Evolutionary conservation across 2,329 filamentous ascomycete genomes (phyloP).

Genomic region (Didymella segeticola): DNA sequence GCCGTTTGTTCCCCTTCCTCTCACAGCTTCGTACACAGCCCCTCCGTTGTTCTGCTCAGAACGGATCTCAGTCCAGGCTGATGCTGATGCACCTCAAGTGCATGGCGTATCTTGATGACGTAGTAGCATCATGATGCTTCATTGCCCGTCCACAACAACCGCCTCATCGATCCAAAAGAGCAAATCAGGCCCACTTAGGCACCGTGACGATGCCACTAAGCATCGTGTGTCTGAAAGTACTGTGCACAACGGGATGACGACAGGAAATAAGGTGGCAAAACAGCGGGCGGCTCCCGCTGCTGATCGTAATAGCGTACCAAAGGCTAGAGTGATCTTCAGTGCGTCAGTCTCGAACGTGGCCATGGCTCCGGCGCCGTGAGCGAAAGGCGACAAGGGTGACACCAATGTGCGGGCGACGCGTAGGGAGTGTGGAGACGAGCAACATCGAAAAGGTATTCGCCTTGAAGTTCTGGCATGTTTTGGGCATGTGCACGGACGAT

Average conservation of each 20-base stretch:
- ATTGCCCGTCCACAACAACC: background rate
- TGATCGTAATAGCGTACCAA: constrained; percentile 28
- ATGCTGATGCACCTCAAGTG: constrained; percentile 2
- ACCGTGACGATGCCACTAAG: constrained; percentile 13
- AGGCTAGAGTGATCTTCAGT: constrained; percentile 2
- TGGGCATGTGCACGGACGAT: constrained; percentile 11
- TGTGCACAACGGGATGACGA: constrained; percentile 33
- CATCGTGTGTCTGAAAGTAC: constrained; percentile 14
- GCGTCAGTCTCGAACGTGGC: constrained; percentile 15
- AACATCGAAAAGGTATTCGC: constrained; percentile 12
- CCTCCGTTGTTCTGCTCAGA: background rate
- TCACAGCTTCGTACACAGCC: background rate
- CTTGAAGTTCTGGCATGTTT: constrained; percentile 10
- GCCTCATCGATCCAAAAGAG: background rate
- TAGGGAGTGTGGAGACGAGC: constrained; percentile 7
- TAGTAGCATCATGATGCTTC: constrained; percentile 6
- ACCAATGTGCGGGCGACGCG: constrained; percentile 5
- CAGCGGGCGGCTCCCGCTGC: constrained; percentile 27
- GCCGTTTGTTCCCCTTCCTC: background rate
- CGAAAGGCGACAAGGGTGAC: constrained; percentile 4
- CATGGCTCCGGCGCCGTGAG: background rate
- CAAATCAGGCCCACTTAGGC: constrained; percentile 11
- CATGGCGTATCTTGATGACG: constrained; percentile 26
- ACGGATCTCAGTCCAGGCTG: background rate
- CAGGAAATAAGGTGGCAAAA: constrained; percentile 17